Conservation (phyloP, 2,329 filamentous ascomycete genomes). For the Aaosphaeria arxii region DNA sequence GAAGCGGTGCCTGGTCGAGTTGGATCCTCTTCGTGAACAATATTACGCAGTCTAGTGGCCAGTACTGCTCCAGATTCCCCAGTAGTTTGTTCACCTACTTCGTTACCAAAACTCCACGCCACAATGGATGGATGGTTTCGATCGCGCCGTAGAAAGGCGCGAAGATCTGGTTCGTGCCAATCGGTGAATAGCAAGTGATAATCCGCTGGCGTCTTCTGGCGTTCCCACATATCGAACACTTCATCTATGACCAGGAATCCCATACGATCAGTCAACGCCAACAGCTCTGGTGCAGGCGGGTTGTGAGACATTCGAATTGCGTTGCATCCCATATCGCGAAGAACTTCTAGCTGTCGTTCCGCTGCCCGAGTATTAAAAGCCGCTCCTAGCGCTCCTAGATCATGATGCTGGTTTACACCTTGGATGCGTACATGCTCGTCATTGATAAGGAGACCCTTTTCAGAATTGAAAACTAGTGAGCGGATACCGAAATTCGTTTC, state of each 20-base stretch:
- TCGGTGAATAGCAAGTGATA: slow-evolving; percentile 53
- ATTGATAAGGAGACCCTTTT: slow-evolving; percentile 48
- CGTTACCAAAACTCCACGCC: slow-evolving; percentile 55
- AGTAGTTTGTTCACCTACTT: slow-evolving; percentile 48
- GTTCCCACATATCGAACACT: slow-evolving; percentile 54
- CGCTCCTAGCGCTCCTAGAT: slow-evolving; percentile 49
- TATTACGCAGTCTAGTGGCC: slow-evolving; percentile 39
- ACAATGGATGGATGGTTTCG: slow-evolving; percentile 55
- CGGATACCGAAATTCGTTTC: slow-evolving; percentile 53
- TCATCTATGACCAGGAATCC: slow-evolving; percentile 54
- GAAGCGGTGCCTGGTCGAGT: slow-evolving; percentile 46
- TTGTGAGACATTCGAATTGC: slow-evolving; percentile 54
- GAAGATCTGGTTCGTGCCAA: slow-evolving; percentile 54
- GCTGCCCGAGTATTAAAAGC: slow-evolving; percentile 52
- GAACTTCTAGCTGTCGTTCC: slow-evolving; percentile 49
- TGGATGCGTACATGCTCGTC: slow-evolving; percentile 44
- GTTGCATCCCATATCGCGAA: slow-evolving; percentile 51
- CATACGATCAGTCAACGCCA: slow-evolving; percentile 50
- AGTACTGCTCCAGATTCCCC: slow-evolving; percentile 29
- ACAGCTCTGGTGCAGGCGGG: slow-evolving; percentile 50
- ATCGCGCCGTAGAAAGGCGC: slow-evolving; percentile 52
- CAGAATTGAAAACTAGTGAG: slow-evolving; percentile 37
- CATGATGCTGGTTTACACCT: slow-evolving; percentile 52
- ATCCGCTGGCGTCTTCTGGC: slow-evolving; percentile 47
- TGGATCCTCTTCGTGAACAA: slow-evolving; percentile 47